Percentiles rank a stretch among this genome's conserved stretches.
phyloP scores from a whole-genome alignment of 495 filamentous ascomycete genomes.

The Penicillium antarcticum region DNA sequence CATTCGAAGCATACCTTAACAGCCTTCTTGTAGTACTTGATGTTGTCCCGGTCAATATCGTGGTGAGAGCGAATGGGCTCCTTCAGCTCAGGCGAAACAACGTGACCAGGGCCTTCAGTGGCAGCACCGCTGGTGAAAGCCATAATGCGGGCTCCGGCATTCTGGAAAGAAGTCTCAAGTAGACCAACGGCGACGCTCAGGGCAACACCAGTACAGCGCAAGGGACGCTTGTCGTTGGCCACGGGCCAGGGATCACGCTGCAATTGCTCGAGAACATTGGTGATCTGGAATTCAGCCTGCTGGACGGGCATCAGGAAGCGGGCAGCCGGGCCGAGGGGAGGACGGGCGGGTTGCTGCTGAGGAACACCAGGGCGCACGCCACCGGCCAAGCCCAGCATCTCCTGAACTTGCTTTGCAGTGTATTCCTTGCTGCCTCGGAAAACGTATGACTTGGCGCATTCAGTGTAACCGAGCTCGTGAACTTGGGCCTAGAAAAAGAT shows the following conservation, averaged over 20 bases:
- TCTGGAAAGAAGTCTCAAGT: conserved; percentile 92
- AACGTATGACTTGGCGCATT: conserved; percentile 99
- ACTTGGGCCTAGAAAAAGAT: conserved; percentile 71
- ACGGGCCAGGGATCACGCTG: conserved; percentile 99
- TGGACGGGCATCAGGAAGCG: conserved; percentile 93
- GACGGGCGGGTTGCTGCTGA: conserved; percentile 68
- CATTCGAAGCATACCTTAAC: conserved; percentile 65
- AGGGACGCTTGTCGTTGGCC: conserved; percentile 84
- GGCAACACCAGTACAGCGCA: conserved; percentile 94
- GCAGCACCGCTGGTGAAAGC: conserved; percentile 92
- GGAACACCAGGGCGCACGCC: conserved; percentile 69
- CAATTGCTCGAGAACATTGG: conserved; percentile 91
- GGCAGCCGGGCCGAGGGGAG: conserved; percentile 76
- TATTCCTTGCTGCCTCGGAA: conserved; percentile 99
- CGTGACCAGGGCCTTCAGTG: conserved; percentile 94
- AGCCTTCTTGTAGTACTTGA: conserved; percentile 99
- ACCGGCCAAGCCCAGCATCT: conserved; percentile 84
- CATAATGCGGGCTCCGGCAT: conserved; percentile 94
- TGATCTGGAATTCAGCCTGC: conserved; percentile 97
- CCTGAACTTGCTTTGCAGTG: conserved; percentile 91
- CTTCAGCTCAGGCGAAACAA: conserved; percentile 94
- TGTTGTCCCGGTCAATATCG: conserved; percentile 97
- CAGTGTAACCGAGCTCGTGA: conserved; percentile 96
- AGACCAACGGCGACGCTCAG: conserved; percentile 92
- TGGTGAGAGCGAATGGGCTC: conserved; percentile 98